phyloP scores from a whole-genome alignment of 1,284 basidiomycete genomes.

The Rhizopogon parksii region DNA sequence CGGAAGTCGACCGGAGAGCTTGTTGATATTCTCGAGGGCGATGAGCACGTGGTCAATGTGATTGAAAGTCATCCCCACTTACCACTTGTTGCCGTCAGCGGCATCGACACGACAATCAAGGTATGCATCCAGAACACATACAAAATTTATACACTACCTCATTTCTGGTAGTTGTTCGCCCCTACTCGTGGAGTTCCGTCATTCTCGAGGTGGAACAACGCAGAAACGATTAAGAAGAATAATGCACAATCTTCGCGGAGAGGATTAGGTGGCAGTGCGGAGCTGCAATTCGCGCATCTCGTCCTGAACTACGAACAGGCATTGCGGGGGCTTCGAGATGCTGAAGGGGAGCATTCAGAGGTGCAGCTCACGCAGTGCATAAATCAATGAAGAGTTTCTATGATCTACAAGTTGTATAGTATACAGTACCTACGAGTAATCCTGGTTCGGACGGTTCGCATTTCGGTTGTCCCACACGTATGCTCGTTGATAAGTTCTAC shows the following conservation, averaged over 20 bases:
- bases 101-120: conserved; percentile 87
- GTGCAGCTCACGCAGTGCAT: conserved; percentile 23
- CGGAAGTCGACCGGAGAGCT: conserved; percentile 60
- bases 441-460: not conserved
- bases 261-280: conserved; percentile 12
- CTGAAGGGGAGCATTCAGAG: conserved; percentile 16
- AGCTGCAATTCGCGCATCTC: conserved; percentile 30
- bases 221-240: conserved; percentile 45
- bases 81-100: conserved; percentile 80
- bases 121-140: conserved; percentile 31
- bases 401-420: not conserved
- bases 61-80: conserved; percentile 79
- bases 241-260: conserved; percentile 37
- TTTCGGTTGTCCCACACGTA: not conserved
- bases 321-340: conserved; percentile 15
- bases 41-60: conserved; percentile 77
- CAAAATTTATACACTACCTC: not conserved
- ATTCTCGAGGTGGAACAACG: conserved; percentile 49
- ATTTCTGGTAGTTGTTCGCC: conserved; percentile 56
- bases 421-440: conserved; percentile 1
- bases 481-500: conserved; percentile 4
- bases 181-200: conserved; percentile 41
- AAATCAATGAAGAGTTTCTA: conserved; percentile 19
- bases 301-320: conserved; percentile 31
- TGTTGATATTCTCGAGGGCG: conserved; percentile 79